Evolutionary conservation across 306 rosid genomes (phyloP), one percentile per base, ranked within the genome.

Genomic region (Ammopiptanthus mongolicus): DNA sequence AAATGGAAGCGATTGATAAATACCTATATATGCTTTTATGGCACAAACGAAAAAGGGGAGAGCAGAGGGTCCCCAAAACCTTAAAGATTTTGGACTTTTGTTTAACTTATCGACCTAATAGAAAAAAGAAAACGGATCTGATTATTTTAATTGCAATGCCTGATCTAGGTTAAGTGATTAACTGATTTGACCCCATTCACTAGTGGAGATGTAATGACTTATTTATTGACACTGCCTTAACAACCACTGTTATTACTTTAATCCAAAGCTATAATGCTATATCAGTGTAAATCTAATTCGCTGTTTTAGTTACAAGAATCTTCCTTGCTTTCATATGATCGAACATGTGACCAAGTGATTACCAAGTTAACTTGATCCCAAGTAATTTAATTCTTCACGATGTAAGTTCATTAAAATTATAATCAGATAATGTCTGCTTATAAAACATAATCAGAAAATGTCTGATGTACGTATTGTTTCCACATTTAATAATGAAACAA

Each of bases 141-240:
- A 78, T 67, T 65, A 80, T 37, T 68, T 75, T 75, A 73, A 70
- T 71, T 76, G 33, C n/a, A 76, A 66, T 75, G 59, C 39, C 46
- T 77, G 76, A 63, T 83, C 73, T 64, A 75, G 84, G 84, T 83
- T 74, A 77, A 78, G 81, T 76, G 89, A 88, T 69, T 65, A 72
- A 71, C 48, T 75, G 93, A 86, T 74, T 84, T 86, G 88, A 83
- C 91, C 77, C 85, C 87, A 88, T 79, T 71, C n/a, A n/a, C n/a
- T n/a, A n/a, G n/a, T n/a, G n/a, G n/a, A n/a, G n/a, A n/a, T n/a
- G n/a, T n/a, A n/a, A 75, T 69, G 71, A 73, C 86, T 72, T 79
- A 69, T 86, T 84, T 81, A 59, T 74, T 50, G 78, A 61, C 74
- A 65, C 73, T 68, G 83, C 89, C 80, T 72, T 63, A 74, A 58